Percentiles rank a stretch among this genome's conserved stretches.
Evolutionary conservation across 2,329 filamentous ascomycete genomes (phyloP).

Genomic region (Monosporascus sp.): DNA sequence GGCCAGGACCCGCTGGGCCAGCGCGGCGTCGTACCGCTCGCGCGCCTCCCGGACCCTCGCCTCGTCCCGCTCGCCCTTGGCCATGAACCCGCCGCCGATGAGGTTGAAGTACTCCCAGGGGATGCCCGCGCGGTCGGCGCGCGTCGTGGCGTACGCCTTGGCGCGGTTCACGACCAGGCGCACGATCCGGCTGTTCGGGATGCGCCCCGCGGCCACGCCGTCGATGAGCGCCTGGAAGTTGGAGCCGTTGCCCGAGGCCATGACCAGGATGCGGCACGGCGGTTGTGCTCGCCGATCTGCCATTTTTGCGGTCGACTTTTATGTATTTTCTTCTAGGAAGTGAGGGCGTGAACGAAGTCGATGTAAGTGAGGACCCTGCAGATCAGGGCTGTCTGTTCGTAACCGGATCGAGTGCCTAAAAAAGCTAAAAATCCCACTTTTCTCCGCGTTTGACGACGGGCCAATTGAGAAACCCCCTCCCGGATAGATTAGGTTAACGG

Average conservation of each 20-base stretch:
- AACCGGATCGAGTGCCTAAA: not conserved
- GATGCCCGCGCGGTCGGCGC: slow-evolving; percentile 51
- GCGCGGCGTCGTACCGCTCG: slow-evolving; percentile 66
- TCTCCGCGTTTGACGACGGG: not conserved
- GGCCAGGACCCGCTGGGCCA: slow-evolving; percentile 61
- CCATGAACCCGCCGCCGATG: slow-evolving; percentile 60
- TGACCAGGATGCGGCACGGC: not conserved
- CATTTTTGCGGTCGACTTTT: not conserved
- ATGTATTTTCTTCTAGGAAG: not conserved
- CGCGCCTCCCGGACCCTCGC: slow-evolving; percentile 51
- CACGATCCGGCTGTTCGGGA: slow-evolving; percentile 36
- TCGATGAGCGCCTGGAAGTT: slow-evolving; percentile 68
- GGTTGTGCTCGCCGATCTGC: not conserved
- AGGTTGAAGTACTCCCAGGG: slow-evolving; percentile 79
- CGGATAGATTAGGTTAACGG: no score
- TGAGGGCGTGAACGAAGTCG: not conserved
- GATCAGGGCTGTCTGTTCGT: no score
- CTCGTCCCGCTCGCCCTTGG: slow-evolving; percentile 56
- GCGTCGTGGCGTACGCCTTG: slow-evolving; percentile 38
- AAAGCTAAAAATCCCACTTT: not conserved
- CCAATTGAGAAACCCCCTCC: no score
- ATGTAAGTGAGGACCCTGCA: no score
- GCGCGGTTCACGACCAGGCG: slow-evolving; percentile 44
- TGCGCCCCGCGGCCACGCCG: slow-evolving; percentile 31
- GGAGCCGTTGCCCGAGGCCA: not conserved